Conservation (phyloP, 768 basidiomycete genomes). For the Boletus pseudo-olivaceus region DNA sequence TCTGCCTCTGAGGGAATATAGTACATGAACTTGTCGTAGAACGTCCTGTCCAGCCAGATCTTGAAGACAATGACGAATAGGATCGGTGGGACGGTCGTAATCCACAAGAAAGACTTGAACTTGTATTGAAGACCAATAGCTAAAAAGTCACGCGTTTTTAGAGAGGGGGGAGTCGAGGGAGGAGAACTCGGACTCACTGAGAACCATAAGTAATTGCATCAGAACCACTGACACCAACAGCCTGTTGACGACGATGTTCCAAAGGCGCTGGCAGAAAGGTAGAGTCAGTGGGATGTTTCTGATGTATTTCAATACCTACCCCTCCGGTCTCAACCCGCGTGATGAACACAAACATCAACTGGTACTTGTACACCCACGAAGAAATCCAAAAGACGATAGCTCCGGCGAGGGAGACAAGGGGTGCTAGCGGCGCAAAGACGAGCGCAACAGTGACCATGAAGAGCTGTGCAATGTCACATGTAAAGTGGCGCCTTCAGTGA, state of each 20-base stretch:
- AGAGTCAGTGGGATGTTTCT: neutral
- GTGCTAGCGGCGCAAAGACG: slow-evolving; percentile 93
- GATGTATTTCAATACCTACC: slow-evolving; percentile 42
- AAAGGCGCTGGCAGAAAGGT: slow-evolving; percentile 59
- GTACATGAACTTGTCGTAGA: slow-evolving; percentile 68
- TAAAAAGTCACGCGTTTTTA: slow-evolving; percentile 27
- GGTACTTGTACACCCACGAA: slow-evolving; percentile 92
- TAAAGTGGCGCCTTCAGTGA: slow-evolving; percentile 2
- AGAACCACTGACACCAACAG: slow-evolving; percentile 71
- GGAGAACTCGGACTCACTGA: slow-evolving; percentile 57
- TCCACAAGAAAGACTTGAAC: slow-evolving; percentile 73
- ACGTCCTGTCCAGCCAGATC: slow-evolving; percentile 69
- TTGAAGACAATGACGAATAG: slow-evolving; percentile 81
- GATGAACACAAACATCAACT: slow-evolving; percentile 91
- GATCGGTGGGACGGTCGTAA: slow-evolving; percentile 83
- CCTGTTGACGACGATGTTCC: slow-evolving; percentile 93
- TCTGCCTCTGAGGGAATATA: slow-evolving; percentile 84
- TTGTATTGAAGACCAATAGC: slow-evolving; percentile 83
- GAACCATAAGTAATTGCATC: slow-evolving; percentile 84
- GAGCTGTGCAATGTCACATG: slow-evolving; percentile 38
- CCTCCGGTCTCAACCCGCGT: slow-evolving; percentile 92
- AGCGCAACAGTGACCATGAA: slow-evolving; percentile 94
- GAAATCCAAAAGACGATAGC: slow-evolving; percentile 85
- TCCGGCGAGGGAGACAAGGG: slow-evolving; percentile 80
- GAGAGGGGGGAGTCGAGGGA: neutral